Evolutionary conservation across 768 basidiomycete genomes (phyloP).

Genomic region (Tulasnella sp.): DNA sequence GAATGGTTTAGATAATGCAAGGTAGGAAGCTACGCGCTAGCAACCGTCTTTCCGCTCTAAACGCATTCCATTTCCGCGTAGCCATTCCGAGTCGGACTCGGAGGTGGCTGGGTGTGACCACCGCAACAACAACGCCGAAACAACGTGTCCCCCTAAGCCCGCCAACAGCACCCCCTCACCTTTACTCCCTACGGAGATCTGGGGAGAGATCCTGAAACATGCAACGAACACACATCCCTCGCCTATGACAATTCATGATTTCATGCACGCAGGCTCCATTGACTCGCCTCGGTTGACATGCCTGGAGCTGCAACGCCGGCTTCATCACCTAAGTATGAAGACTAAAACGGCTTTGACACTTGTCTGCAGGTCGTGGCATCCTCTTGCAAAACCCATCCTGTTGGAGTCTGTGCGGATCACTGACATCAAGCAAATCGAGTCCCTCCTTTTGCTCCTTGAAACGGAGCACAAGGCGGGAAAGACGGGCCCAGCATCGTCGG

Average conservation of each 20-base stretch:
- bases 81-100: neutral
- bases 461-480: neutral
- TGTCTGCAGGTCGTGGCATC: slow-evolving; percentile 16
- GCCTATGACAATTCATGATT: slow-evolving; percentile 16
- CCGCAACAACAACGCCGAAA: neutral
- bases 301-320: slow-evolving; percentile 18
- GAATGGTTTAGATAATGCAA: neutral
- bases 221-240: neutral
- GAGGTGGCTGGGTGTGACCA: neutral
- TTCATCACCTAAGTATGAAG: slow-evolving; percentile 12
- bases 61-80: neutral
- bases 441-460: neutral
- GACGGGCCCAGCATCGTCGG: neutral
- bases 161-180: neutral
- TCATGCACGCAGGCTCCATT: neutral
- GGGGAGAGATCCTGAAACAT: neutral
- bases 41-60: neutral
- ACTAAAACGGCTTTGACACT: neutral
- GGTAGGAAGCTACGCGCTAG: neutral
- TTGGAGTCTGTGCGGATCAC: slow-evolving; percentile 1
- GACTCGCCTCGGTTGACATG: slow-evolving; percentile 8
- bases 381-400: neutral
- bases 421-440: neutral
- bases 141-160: neutral
- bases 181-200: neutral